A percentile compares a stretch with the other conserved stretches of the same genome.
Evolutionary conservation across 108 stramenopile species (phyloP).

Genomic region (Parietichytrium sp.): DNA sequence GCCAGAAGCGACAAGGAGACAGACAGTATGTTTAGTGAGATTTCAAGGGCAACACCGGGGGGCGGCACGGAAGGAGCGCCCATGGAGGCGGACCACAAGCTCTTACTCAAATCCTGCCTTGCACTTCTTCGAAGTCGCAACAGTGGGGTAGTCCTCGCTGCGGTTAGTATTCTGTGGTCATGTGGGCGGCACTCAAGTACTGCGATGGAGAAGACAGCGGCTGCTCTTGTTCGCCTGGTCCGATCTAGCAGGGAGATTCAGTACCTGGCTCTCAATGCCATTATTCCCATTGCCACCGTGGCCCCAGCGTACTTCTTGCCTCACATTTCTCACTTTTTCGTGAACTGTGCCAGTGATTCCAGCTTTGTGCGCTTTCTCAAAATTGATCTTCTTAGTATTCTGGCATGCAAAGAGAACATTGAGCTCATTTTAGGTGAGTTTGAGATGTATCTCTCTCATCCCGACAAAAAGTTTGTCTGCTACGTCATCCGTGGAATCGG

Average conservation of each 20-base stretch:
- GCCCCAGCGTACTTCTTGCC: conserved; percentile 91
- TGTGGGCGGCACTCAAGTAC: neutral
- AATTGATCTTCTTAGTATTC: conserved; percentile 82
- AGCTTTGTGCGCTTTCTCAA: conserved; percentile 85
- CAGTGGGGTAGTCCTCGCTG: conserved; percentile 87
- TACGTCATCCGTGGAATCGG: conserved; percentile 85
- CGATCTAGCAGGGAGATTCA: conserved; percentile 89
- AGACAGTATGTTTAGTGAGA: conserved; percentile 37
- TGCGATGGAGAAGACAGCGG: conserved; percentile 69
- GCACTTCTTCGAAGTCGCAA: conserved; percentile 90
- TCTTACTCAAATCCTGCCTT: conserved; percentile 75
- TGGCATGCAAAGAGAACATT: conserved; percentile 78
- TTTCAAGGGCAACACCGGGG: too few relatives aligned
- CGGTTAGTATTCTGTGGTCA: conserved; percentile 15
- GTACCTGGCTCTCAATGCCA: conserved; percentile 87
- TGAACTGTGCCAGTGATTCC: conserved; percentile 81
- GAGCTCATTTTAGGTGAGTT: conserved; percentile 84
- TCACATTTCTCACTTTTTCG: conserved; percentile 89
- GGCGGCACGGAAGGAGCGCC: too few relatives aligned
- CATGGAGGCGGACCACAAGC: conserved; percentile 84
- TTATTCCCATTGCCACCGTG: conserved; percentile 79
- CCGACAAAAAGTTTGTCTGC: conserved; percentile 80
- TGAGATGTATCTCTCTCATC: conserved; percentile 80
- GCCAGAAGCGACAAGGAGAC: conserved; percentile 44
- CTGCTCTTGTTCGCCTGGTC: conserved; percentile 90